Percentiles rank a stretch among this genome's conserved stretches.
Conservation (phyloP, 306 rosid species). For the Cucurbita ficifolia region DNA sequence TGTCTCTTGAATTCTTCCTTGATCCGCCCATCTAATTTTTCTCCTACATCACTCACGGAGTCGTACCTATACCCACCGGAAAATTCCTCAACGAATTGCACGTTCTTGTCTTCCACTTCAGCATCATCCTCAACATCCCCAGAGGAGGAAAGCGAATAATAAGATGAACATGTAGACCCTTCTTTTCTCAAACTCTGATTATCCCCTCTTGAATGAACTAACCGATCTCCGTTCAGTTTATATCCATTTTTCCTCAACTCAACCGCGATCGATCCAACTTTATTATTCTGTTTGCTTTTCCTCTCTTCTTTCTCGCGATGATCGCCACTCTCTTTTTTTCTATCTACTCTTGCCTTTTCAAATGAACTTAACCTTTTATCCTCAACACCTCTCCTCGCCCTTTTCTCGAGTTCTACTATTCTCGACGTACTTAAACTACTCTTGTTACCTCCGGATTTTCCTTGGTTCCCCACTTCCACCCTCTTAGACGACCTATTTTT, state of each 20-base stretch:
- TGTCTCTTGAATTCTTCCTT: constrained; percentile 21
- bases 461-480: constrained; percentile 22
- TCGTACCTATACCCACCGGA: constrained; percentile 27
- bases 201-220: constrained; percentile 18
- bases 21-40: constrained; percentile 16
- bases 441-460: constrained; percentile 16
- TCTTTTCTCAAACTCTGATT: constrained; percentile 29
- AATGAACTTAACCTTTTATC: neutral
- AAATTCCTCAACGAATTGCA: constrained; percentile 25
- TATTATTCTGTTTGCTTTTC: constrained; percentile 11
- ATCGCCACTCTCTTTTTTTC: constrained; percentile 9
- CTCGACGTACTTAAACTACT: constrained; percentile 26
- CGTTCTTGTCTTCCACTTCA: constrained; percentile 44
- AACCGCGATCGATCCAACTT: constrained; percentile 9
- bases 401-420: constrained; percentile 28
- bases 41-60: constrained; percentile 17
- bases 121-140: constrained; percentile 49
- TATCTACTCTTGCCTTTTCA: constrained; percentile 4
- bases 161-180: constrained; percentile 73
- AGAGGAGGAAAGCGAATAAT: constrained; percentile 52
- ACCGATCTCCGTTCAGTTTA: constrained; percentile 17
- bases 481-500: constrained; percentile 25
- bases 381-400: constrained; percentile 9
- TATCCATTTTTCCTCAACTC: constrained; percentile 24
- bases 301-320: neutral